Percentiles rank a stretch among this genome's conserved stretches.
These are phyloP conservation scores for Aspergillus tamarii DNA, from an alignment of 2,329 filamentous ascomycete genomes.

Conservation along the genomic window DNA sequence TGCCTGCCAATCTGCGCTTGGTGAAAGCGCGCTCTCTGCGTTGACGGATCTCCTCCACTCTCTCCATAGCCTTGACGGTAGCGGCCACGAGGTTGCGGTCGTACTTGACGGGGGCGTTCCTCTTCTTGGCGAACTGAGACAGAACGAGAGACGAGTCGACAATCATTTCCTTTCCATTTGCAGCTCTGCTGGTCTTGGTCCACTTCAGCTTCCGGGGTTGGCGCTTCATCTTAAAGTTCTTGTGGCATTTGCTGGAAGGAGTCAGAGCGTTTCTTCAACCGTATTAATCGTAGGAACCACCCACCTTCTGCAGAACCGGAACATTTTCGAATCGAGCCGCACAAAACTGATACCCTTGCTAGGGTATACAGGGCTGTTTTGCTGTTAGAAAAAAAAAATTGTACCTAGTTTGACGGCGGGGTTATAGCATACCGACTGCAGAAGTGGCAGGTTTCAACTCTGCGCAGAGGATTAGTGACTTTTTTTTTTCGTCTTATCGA, in stretches of 20 bases:
- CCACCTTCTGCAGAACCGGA: not conserved
- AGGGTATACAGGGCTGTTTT: constrained; percentile 62
- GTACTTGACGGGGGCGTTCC: constrained; percentile 95
- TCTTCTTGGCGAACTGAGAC: constrained; percentile 79
- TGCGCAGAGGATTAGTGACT: constrained; percentile 16
- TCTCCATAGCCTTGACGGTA: constrained; percentile 89
- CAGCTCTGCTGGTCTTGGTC: constrained; percentile 90
- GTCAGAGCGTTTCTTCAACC: not conserved
- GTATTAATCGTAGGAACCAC: not conserved
- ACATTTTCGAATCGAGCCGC: constrained; percentile 34
- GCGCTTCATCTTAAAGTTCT: constrained; percentile 95
- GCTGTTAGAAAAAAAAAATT: constrained; percentile 32
- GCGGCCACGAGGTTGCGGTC: constrained; percentile 87
- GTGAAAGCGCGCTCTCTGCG: constrained; percentile 90
- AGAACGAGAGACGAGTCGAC: constrained; percentile 82
- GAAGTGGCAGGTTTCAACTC: constrained; percentile 69
- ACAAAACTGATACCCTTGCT: constrained; percentile 69
- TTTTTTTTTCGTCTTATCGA: not conserved
- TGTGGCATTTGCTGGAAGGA: constrained; percentile 68
- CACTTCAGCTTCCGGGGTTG: constrained; percentile 96
- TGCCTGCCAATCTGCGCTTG: constrained; percentile 89
- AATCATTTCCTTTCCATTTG: constrained; percentile 83
- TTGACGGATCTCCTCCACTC: constrained; percentile 81
- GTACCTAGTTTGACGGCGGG: not conserved
- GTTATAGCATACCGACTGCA: constrained; percentile 52